phyloP scores from a whole-genome alignment of 2,329 filamentous ascomycete species.

The Emergomyces pasteurianus region DNA sequence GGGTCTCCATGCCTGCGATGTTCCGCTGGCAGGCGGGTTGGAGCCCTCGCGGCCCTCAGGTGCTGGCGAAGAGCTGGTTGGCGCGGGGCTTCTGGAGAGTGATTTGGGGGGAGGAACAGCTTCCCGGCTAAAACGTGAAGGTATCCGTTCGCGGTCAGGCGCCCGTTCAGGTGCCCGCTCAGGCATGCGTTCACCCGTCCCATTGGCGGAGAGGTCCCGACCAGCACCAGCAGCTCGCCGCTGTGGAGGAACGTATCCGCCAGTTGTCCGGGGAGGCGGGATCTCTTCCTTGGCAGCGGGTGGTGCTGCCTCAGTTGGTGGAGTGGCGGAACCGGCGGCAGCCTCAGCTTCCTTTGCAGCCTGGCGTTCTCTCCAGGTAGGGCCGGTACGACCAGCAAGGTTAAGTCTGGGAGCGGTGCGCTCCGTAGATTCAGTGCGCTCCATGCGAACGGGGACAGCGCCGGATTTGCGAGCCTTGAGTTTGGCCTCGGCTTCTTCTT shows the following conservation, averaged over 20 bases:
- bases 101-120: slow-evolving; percentile 2
- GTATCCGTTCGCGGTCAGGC: background rate
- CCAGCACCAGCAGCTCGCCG: slow-evolving; percentile 5
- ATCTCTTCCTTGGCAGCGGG: slow-evolving; percentile 2
- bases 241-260: slow-evolving; percentile 10
- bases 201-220: slow-evolving; percentile 8
- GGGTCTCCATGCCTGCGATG: slow-evolving; percentile 8
- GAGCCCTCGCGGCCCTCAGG: slow-evolving; percentile 5
- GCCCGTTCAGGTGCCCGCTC: background rate
- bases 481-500: slow-evolving; percentile 76
- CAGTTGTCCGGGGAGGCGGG: background rate
- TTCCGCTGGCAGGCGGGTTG: slow-evolving; percentile 5
- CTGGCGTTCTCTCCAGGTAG: slow-evolving; percentile 48
- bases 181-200: slow-evolving; percentile 1
- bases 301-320: slow-evolving; percentile 18
- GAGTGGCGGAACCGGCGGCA: slow-evolving; percentile 13
- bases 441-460: slow-evolving; percentile 23
- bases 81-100: slow-evolving; percentile 6
- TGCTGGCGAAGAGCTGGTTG: slow-evolving; percentile 5
- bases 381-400: slow-evolving; percentile 38
- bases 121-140: slow-evolving; percentile 3
- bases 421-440: slow-evolving; percentile 38
- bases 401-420: slow-evolving; percentile 43
- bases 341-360: slow-evolving; percentile 35
- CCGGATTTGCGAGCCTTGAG: slow-evolving; percentile 54